Evolutionary conservation across 2,329 filamentous ascomycete genomes (phyloP).

Genomic region (Rhytidhysteron rufulum): DNA sequence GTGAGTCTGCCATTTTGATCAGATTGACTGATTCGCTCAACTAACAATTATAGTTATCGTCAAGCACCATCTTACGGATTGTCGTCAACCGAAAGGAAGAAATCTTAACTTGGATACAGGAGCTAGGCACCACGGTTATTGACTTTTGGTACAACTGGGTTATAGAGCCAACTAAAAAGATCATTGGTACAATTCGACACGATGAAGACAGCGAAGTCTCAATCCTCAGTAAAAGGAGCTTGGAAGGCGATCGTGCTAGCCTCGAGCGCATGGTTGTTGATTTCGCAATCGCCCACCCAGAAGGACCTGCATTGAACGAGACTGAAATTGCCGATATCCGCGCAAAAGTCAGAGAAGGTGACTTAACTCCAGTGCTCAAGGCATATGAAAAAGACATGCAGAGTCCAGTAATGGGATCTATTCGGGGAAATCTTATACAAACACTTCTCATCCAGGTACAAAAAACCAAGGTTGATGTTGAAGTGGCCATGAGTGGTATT

Average conservation of each 20-base stretch:
- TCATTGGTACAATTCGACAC: slow-evolving; percentile 89
- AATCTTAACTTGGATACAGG: slow-evolving; percentile 73
- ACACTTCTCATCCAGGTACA: slow-evolving; percentile 94
- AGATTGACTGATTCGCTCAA: background rate
- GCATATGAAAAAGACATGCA: slow-evolving; percentile 89
- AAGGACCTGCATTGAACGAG: slow-evolving; percentile 60
- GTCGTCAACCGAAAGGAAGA: slow-evolving; percentile 71
- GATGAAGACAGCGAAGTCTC: slow-evolving; percentile 91
- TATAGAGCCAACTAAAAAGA: slow-evolving; percentile 74
- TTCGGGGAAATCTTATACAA: slow-evolving; percentile 82
- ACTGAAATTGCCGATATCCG: slow-evolving; percentile 70
- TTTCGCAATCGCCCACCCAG: slow-evolving; percentile 80
- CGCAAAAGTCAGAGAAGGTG: slow-evolving; percentile 80
- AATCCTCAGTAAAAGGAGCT: slow-evolving; percentile 90
- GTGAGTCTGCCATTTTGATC: slow-evolving; percentile 34
- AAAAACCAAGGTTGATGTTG: slow-evolving; percentile 97
- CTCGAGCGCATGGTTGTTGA: slow-evolving; percentile 98
- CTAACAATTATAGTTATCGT: slow-evolving; percentile 50
- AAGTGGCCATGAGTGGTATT: slow-evolving; percentile 93
- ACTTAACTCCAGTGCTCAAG: slow-evolving; percentile 83
- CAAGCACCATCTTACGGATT: slow-evolving; percentile 79
- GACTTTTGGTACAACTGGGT: slow-evolving; percentile 99
- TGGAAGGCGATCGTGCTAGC: slow-evolving; percentile 85
- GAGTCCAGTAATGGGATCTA: slow-evolving; percentile 73
- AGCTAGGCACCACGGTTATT: slow-evolving; percentile 71